Conservation (phyloP, 2,329 filamentous ascomycete species). For the Thielaviopsis ethacetica region DNA sequence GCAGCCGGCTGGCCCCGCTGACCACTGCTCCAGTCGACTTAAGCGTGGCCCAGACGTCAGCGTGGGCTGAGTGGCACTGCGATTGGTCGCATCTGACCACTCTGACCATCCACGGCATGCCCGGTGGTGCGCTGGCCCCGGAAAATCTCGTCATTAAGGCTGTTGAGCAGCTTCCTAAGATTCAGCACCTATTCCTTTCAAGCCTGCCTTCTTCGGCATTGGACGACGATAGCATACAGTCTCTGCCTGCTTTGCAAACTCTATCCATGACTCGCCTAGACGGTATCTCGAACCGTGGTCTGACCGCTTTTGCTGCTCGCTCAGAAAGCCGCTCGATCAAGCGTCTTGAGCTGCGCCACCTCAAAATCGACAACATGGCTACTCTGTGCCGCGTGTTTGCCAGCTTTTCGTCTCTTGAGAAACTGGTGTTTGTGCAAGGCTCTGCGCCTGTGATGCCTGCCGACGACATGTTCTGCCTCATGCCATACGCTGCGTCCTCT, state of each 20-base stretch:
- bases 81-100: conserved; percentile 39
- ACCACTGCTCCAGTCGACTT: conserved; percentile 15
- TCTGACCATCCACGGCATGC: conserved; percentile 41
- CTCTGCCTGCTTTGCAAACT: conserved; percentile 36
- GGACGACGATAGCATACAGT: conserved; percentile 36
- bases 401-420: conserved; percentile 31
- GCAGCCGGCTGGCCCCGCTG: conserved; percentile 7
- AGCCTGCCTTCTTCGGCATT: conserved; percentile 39
- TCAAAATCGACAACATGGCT: conserved; percentile 38
- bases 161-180: conserved; percentile 32
- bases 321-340: conserved; percentile 28
- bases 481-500: conserved; percentile 43
- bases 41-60: conserved; percentile 23
- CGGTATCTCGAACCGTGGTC: conserved; percentile 38
- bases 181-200: conserved; percentile 44
- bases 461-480: conserved; percentile 41
- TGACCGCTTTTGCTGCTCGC: conserved; percentile 39
- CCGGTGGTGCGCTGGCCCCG: conserved; percentile 37
- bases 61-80: conserved; percentile 34
- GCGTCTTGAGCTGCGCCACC: conserved; percentile 37
- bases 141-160: conserved; percentile 34
- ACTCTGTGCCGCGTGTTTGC: conserved; percentile 43
- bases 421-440: conserved; percentile 38
- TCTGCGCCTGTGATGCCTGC: conserved; percentile 37
- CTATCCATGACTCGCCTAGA: conserved; percentile 38